Evolutionary conservation across 106 monocot genomes (phyloP).

Genomic region (Amphibolis antarctica): DNA sequence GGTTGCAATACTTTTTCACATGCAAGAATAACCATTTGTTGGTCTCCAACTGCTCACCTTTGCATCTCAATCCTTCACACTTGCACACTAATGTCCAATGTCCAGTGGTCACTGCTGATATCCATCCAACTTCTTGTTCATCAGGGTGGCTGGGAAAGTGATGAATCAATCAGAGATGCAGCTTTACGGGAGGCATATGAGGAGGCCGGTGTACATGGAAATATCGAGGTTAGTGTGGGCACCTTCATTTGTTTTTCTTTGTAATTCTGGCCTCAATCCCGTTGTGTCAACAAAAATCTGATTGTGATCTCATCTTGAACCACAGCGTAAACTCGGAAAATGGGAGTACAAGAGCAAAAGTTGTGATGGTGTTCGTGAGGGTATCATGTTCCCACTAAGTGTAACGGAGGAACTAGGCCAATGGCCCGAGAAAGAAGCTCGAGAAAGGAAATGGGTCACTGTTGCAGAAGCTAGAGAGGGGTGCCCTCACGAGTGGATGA

Average conservation of each 20-base stretch:
- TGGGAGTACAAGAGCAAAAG: slow-evolving; percentile 62
- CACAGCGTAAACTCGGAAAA: slow-evolving; percentile 37
- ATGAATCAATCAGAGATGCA: slow-evolving; percentile 33
- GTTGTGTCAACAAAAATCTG: background rate
- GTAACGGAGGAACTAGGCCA: slow-evolving; percentile 44
- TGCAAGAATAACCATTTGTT: background rate
- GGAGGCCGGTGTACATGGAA: slow-evolving; percentile 51
- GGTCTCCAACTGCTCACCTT: background rate
- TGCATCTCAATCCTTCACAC: background rate
- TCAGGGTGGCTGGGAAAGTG: slow-evolving; percentile 59
- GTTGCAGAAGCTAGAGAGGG: slow-evolving; percentile 9
- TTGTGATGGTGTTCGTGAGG: slow-evolving; percentile 32
- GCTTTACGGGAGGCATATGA: slow-evolving; percentile 46
- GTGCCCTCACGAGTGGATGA: slow-evolving; percentile 12
- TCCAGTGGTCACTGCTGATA: background rate
- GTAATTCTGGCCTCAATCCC: background rate
- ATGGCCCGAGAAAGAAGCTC: slow-evolving; percentile 64
- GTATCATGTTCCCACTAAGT: slow-evolving; percentile 65
- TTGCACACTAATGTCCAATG: background rate
- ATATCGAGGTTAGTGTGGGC: slow-evolving; percentile 23
- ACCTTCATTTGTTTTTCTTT: background rate
- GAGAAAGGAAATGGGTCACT: slow-evolving; percentile 56
- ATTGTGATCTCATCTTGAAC: background rate
- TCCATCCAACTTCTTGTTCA: no score
- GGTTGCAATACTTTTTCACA: background rate